phyloP scores from a whole-genome alignment of 495 filamentous ascomycete genomes.

The Durotheca rogersii region DNA sequence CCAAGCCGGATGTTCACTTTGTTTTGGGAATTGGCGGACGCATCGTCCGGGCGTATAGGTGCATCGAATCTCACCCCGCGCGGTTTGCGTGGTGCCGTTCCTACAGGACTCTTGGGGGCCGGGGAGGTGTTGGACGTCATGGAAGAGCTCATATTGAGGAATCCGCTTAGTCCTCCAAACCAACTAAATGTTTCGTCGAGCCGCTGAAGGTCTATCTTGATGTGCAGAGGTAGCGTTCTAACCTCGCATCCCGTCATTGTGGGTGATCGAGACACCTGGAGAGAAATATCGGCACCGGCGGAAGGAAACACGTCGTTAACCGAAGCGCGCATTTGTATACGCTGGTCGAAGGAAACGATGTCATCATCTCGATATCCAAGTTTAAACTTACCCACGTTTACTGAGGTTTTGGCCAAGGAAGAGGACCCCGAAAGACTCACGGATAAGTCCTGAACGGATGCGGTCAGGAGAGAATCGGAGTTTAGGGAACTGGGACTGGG shows the following conservation, averaged over 20 bases:
- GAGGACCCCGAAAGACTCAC: conserved; percentile 37
- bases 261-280: conserved; percentile 57
- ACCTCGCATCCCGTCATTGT: conserved; percentile 62
- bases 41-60: conserved; percentile 49
- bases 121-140: conserved; percentile 70
- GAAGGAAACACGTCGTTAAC: conserved; percentile 60
- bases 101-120: conserved; percentile 42
- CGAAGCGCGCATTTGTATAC: conserved; percentile 69
- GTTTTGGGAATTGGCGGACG: conserved; percentile 48
- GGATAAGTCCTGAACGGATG: conserved; percentile 49
- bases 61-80: conserved; percentile 76
- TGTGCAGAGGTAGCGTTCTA: conserved; percentile 75
- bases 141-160: conserved; percentile 83
- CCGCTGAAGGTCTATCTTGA: conserved; percentile 75
- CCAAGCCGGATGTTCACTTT: conserved; percentile 79
- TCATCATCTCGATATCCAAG: conserved; percentile 73
- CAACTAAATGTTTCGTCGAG: conserved; percentile 84
- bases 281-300: conserved; percentile 62
- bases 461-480: conserved; percentile 52
- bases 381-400: conserved; percentile 63
- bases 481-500: conserved; percentile 32
- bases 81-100: conserved; percentile 39
- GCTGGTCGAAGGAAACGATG: conserved; percentile 71
- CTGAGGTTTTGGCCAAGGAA: conserved; percentile 40
- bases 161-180: conserved; percentile 90